These are phyloP conservation scores for Mortierella sp. DNA, from an alignment of 371 early-diverging fungal genomes.

Conservation along the genomic window DNA sequence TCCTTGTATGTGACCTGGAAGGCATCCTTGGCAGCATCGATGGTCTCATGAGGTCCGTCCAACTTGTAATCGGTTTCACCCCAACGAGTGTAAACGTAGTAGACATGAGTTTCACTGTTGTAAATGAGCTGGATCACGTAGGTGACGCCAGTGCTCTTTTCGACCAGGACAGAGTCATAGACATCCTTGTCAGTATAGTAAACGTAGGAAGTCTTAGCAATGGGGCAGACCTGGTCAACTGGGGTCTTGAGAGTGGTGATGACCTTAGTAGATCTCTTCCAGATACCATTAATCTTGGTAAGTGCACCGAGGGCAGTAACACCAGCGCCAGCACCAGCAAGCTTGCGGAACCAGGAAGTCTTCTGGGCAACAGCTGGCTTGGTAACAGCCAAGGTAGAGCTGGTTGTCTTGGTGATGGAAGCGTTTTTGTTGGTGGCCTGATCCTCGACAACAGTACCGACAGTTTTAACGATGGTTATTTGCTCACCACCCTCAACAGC, in stretches of 20 bases:
- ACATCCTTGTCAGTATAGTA: slow-evolving; percentile 28
- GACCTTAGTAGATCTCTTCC: slow-evolving; percentile 27
- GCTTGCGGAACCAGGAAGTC: slow-evolving; percentile 35
- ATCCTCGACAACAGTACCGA: slow-evolving; percentile 12
- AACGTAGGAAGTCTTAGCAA: slow-evolving; percentile 29
- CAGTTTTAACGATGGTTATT: neutral
- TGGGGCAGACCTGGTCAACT: slow-evolving; percentile 31
- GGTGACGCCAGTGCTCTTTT: slow-evolving; percentile 27
- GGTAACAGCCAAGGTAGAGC: slow-evolving; percentile 3
- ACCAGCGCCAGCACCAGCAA: slow-evolving; percentile 28
- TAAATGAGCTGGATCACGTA: slow-evolving; percentile 34
- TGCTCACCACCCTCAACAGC: neutral
- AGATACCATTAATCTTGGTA: slow-evolving; percentile 23
- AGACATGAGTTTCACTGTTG: slow-evolving; percentile 25
- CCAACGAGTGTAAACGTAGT: slow-evolving; percentile 40
- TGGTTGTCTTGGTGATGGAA: slow-evolving; percentile 4
- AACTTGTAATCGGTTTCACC: slow-evolving; percentile 29
- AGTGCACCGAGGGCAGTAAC: slow-evolving; percentile 14
- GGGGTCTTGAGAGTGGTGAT: slow-evolving; percentile 29
- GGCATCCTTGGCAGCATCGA: slow-evolving; percentile 36
- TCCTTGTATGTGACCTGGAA: slow-evolving; percentile 35
- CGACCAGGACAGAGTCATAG: slow-evolving; percentile 19
- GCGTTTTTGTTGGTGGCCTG: slow-evolving; percentile 13
- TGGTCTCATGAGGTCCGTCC: slow-evolving; percentile 29
- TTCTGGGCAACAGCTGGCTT: slow-evolving; percentile 34